These are phyloP conservation scores for Trypanosoma brucei DNA, from an alignment of 208 protist genomes.

Conservation along the genomic window DNA sequence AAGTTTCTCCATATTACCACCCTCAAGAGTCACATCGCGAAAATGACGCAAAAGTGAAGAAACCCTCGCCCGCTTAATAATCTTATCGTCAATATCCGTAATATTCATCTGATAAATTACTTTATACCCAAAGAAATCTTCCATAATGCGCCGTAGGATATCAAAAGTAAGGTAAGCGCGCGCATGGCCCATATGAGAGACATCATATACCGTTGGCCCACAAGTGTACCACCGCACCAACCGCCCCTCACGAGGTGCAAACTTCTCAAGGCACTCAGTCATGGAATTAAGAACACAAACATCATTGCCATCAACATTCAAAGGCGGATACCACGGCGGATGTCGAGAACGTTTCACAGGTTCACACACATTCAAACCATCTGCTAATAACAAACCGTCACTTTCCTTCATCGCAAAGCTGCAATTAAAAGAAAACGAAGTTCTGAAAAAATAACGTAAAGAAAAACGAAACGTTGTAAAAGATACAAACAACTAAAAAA, in stretches of 20 bases:
- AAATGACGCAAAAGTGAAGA: constrained; percentile 86
- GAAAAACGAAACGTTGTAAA: too few species aligned
- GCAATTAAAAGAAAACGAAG: background rate
- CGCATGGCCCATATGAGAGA: constrained; percentile 97
- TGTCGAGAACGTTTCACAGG: constrained; percentile 59
- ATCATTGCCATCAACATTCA: constrained; percentile 23
- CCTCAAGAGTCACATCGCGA: constrained; percentile 29
- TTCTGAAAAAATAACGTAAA: too few species aligned
- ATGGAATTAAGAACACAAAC: constrained; percentile 82
- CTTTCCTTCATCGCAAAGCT: background rate
- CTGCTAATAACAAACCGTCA: constrained; percentile 8
- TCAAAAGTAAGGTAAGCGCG: constrained; percentile 98
- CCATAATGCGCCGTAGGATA: constrained; percentile 95
- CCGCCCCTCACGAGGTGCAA: constrained; percentile 56
- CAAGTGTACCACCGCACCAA: constrained; percentile 95
- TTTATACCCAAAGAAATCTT: constrained; percentile 95
- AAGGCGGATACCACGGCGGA: constrained; percentile 74
- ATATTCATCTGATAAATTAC: constrained; percentile 96
- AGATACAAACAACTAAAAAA: too few species aligned
- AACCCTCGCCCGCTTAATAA: constrained; percentile 92
- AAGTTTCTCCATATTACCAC: constrained; percentile 36
- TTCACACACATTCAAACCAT: constrained; percentile 31
- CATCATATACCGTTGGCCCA: constrained; percentile 97
- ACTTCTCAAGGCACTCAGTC: constrained; percentile 71
- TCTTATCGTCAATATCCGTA: constrained; percentile 99